Percentiles rank a stretch among this genome's conserved stretches.
Conservation (phyloP, 2,329 filamentous ascomycete species). For the Dactylellina parvicollis region DNA sequence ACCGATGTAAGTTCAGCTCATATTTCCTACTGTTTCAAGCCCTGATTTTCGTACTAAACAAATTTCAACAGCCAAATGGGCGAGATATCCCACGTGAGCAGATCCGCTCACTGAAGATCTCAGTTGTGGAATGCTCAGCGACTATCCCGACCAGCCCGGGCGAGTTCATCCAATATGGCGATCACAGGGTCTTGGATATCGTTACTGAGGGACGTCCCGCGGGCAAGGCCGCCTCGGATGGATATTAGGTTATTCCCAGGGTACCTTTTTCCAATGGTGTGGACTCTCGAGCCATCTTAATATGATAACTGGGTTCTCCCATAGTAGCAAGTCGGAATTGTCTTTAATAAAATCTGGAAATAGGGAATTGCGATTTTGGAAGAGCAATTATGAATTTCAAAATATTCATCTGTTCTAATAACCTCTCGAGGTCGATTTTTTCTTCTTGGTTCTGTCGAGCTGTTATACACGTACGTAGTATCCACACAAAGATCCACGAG, state of each 20-base stretch:
- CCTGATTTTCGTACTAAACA: conserved; percentile 13
- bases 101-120: conserved; percentile 29
- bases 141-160: conserved; percentile 29
- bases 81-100: conserved; percentile 37
- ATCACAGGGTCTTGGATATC: conserved; percentile 39
- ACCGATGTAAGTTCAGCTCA: conserved; percentile 46
- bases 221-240: conserved; percentile 37
- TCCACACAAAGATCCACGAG: too few relatives aligned
- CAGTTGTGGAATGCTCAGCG: conserved; percentile 40
- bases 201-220: conserved; percentile 44
- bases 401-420: too few relatives aligned
- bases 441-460: too few relatives aligned
- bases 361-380: too few relatives aligned
- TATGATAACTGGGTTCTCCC: too few relatives aligned
- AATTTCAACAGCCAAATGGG: conserved; percentile 21
- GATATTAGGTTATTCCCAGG: conserved; percentile 33
- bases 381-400: too few relatives aligned
- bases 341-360: too few relatives aligned
- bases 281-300: too few relatives aligned
- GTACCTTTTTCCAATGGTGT: too few relatives aligned
- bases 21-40: neutral
- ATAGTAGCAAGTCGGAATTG: too few relatives aligned
- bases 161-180: conserved; percentile 42
- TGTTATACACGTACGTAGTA: too few relatives aligned
- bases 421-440: too few relatives aligned